phyloP scores from a whole-genome alignment of 768 basidiomycete genomes.

The Leccinum uliginosum region DNA sequence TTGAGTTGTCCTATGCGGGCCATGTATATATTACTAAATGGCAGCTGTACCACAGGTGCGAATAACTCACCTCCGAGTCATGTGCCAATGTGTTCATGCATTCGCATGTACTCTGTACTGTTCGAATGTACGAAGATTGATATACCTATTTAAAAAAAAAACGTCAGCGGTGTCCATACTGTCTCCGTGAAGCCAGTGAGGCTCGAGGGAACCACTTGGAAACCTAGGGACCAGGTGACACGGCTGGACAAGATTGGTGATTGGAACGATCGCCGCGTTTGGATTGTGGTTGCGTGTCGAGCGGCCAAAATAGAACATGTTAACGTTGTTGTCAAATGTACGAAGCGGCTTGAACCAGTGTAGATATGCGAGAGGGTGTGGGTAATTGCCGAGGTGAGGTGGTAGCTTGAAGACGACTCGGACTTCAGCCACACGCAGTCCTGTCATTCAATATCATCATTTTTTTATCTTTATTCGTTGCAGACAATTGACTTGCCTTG shows the following conservation, averaged over 20 bases:
- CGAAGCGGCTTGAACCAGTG: neutral
- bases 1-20: no score
- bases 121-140: no score
- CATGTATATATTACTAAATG: no score
- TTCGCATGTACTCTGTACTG: no score
- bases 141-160: no score
- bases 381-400: neutral
- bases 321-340: neutral
- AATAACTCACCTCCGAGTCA: no score
- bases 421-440: neutral
- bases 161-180: neutral
- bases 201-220: no score
- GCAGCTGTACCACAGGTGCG: no score
- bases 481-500: neutral
- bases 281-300: neutral
- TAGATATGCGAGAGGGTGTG: neutral
- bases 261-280: neutral
- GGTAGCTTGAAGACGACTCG: neutral
- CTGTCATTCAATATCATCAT: neutral
- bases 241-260: neutral
- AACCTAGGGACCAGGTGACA: neutral
- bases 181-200: no score
- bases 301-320: neutral
- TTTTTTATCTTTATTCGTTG: neutral
- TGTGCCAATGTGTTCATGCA: no score